phyloP scores from a whole-genome alignment of 2,329 filamentous ascomycete genomes.

The Penicillium sp. region DNA sequence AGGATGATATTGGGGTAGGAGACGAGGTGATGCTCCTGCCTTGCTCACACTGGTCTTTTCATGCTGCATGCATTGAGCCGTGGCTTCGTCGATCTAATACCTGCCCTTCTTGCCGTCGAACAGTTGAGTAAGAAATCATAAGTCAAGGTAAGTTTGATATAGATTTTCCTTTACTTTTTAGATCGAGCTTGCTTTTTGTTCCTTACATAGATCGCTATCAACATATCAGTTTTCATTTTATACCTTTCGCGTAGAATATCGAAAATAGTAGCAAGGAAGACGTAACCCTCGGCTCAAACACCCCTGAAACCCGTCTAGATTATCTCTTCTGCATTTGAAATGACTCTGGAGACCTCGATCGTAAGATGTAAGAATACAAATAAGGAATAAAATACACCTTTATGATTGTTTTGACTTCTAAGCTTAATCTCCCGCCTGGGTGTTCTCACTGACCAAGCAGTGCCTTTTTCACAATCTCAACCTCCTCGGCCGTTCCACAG shows the following conservation, averaged over 20 bases:
- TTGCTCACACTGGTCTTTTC: neutral
- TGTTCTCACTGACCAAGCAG: neutral
- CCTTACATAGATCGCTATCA: too few relatives aligned
- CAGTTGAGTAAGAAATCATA: neutral
- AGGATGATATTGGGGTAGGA: neutral
- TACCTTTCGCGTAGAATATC: too few relatives aligned
- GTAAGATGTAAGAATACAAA: too few relatives aligned
- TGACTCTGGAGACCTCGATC: too few relatives aligned
- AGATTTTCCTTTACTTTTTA: neutral
- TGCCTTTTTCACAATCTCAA: conserved; percentile 4
- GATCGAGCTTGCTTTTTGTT: neutral
- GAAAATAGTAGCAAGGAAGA: too few relatives aligned
- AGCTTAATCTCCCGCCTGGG: neutral
- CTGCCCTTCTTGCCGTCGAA: neutral
- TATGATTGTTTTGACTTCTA: neutral
- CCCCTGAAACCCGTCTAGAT: too few relatives aligned
- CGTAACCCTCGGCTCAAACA: too few relatives aligned
- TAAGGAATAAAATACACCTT: neutral
- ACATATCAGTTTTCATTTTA: too few relatives aligned
- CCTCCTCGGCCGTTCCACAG: conserved; percentile 6
- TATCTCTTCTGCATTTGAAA: too few relatives aligned
- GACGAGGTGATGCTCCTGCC: neutral
- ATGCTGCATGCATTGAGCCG: neutral
- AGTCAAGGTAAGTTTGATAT: neutral
- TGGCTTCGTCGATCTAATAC: neutral